Evolutionary conservation across 2,329 filamentous ascomycete genomes (phyloP).

Genomic region (Exserohilum turcica): DNA sequence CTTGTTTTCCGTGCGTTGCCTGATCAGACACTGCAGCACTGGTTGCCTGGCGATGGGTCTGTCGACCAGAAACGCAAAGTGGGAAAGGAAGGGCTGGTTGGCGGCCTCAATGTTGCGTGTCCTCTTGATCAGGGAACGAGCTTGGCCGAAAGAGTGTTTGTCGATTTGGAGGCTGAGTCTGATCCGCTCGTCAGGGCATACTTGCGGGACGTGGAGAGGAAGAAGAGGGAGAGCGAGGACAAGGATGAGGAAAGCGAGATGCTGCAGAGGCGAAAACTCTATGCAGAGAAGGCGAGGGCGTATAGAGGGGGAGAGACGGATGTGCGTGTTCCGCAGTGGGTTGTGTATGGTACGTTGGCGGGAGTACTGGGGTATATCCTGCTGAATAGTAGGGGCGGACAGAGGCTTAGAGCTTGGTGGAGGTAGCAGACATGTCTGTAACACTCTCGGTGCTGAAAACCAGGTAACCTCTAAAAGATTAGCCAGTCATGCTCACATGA

Average conservation of each 20-base stretch:
- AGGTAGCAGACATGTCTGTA: not conserved
- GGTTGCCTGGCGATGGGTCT: conserved; percentile 21
- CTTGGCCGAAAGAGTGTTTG: conserved; percentile 19
- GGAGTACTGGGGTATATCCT: not conserved
- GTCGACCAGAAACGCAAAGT: conserved; percentile 1
- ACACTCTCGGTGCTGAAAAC: too few relatives aligned
- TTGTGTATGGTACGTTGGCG: not conserved
- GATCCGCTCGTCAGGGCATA: conserved; percentile 34
- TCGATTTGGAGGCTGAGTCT: conserved; percentile 29
- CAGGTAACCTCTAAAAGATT: too few relatives aligned
- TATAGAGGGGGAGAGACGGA: not conserved
- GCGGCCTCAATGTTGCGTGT: conserved; percentile 38
- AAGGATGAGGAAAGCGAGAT: not conserved
- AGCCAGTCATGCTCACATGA: too few relatives aligned
- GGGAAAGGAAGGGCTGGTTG: conserved; percentile 26
- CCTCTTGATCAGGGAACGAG: conserved; percentile 39
- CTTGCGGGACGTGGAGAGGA: conserved; percentile 6
- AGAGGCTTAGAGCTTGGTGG: not conserved
- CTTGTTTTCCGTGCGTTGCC: conserved; percentile 40
- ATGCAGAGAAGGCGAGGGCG: not conserved
- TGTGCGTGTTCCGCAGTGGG: conserved; percentile 6
- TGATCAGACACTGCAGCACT: conserved; percentile 22
- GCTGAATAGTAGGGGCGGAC: conserved; percentile 1
- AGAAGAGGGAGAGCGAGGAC: not conserved
- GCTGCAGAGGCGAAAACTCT: not conserved